These are phyloP conservation scores for Zymoseptoria passerinii DNA, from an alignment of 2,329 filamentous ascomycete genomes.

Conservation along the genomic window DNA sequence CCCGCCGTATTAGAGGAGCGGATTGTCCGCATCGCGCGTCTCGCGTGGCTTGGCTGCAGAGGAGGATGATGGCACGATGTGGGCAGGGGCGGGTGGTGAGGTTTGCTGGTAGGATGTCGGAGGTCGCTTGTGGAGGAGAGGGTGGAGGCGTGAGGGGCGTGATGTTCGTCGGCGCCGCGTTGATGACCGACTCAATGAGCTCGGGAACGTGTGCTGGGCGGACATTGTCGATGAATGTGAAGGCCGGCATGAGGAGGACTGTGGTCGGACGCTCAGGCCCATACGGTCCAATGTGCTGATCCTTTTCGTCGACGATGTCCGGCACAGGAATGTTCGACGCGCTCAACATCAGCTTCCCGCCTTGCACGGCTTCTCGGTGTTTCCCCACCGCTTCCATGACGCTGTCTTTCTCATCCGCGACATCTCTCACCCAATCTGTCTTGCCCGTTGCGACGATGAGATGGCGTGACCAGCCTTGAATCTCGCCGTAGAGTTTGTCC, in stretches of 20 bases:
- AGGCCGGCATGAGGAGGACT: slow-evolving; percentile 75
- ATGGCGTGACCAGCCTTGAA: slow-evolving; percentile 85
- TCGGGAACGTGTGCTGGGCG: slow-evolving; percentile 64
- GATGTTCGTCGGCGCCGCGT: slow-evolving; percentile 63
- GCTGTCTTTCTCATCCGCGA: slow-evolving; percentile 69
- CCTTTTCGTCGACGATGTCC: slow-evolving; percentile 50
- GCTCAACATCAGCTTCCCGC: slow-evolving; percentile 71
- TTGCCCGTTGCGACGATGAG: slow-evolving; percentile 91
- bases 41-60: slow-evolving; percentile 90
- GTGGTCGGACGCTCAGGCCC: slow-evolving; percentile 61
- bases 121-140: not conserved
- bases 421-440: slow-evolving; percentile 85
- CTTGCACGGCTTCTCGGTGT: slow-evolving; percentile 20
- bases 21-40: slow-evolving; percentile 92
- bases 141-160: slow-evolving; percentile 44
- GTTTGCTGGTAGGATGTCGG: slow-evolving; percentile 21
- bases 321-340: slow-evolving; percentile 86
- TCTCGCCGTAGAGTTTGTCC: slow-evolving; percentile 73
- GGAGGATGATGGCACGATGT: slow-evolving; percentile 77
- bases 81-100: slow-evolving; percentile 60
- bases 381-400: slow-evolving; percentile 48
- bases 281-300: slow-evolving; percentile 42
- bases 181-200: slow-evolving; percentile 63
- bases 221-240: slow-evolving; percentile 75
- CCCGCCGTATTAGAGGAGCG: slow-evolving; percentile 77